Evolutionary conservation across 805 yeast species (phyloP), one percentile per base, ranked within the genome.

Genomic region (Metschnikowia lunata): DNA sequence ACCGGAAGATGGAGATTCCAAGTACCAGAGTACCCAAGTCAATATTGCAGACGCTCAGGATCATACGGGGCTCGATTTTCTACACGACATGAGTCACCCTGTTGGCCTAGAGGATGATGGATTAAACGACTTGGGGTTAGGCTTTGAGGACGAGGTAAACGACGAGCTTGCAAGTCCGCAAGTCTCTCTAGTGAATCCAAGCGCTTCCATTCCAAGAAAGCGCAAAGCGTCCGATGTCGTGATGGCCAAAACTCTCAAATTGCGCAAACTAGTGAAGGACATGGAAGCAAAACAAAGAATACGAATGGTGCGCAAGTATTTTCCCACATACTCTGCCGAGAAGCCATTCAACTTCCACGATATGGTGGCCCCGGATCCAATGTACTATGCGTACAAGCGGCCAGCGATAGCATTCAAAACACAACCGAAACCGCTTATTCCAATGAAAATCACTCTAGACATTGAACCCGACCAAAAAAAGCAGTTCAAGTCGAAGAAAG

Each of bases 341-440:
- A 68, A 75, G 36, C 75, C 82, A 1, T 68, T 84, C 54, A 78
- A 80, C 52, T 78, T 83, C 77, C 87, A 84, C 60, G 62, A 76
- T 7, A 64, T 86, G 37, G 85, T 84, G 54, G 75, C 78, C 27
- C 84, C 91, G 1, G 61, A 74, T 9, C 85, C 90, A 1, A 64
- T 68, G 13, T 72, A 72, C 45, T 78, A 77, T 51, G 65, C 67
- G 29, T 80, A 75, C 40, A 80, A 80, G 34, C 66, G 69, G 23
- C 84, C 88, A 1, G 61, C 72, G 4, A 61, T 68, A 30, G 69
- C 72, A 8, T 46, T 36, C 18, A 56, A 53, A 27, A 53, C 61
- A 7, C 57, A 60, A 15, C 51, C 58, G 10, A 69, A 66, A 46
- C 78, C 82, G 2, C 57, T 82, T 30, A 62, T 80, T 1, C 93